Base-by-base conservation (phyloP, 2,329 filamentous ascomycete genomes). In the Lasiodiplodia hormozganensis region DNA sequence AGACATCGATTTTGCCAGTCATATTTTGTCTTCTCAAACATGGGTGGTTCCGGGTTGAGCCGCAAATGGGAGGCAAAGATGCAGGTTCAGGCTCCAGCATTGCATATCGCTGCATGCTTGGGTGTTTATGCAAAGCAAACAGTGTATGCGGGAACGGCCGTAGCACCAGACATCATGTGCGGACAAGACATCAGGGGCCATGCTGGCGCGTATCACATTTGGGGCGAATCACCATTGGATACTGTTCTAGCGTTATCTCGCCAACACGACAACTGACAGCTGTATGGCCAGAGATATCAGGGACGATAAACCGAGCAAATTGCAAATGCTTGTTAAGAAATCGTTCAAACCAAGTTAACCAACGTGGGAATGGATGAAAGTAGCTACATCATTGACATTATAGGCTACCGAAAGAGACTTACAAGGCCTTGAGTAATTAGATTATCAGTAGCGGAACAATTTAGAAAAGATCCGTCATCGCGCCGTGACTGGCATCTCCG, bases 401-500 rank as follows among this genome's bases (percentile, higher is more conserved):
- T 21, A 21, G 40, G 18, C 40, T 18, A 7, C n/a, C 16, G n/a
- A 16, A 16, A 47, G 4, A 47, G 43, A 34, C n/a, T 56, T 18
- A 23, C 3, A 10, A 11, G 16, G 31, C 16, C 21, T 12, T 36
- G 43, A 21, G 18, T 36, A n/a, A 36, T 51, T 34, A 62, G 4
- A 21, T 36, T 28, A 28, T 16, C 31, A 31, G n/a, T n/a, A 28
- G 8, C 7, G 36, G n/a, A 16, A 14, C 16, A n/a, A 18, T 16
- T 73, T 65, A 88, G 70, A 89, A 92, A 68, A 90, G 77, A 83
- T 97, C 94, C 49, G 94, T 97, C 81, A 97, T 91, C 10, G 94
- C 94, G 5, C 95, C 95, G 75, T 95, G 92, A 78, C 91, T 95
- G 12, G 95, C 95, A 86, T 97, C 94, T 1, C 94, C 92, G 0